phyloP scores from a whole-genome alignment of 768 basidiomycete genomes.

The Psilocybe tampanensis region DNA sequence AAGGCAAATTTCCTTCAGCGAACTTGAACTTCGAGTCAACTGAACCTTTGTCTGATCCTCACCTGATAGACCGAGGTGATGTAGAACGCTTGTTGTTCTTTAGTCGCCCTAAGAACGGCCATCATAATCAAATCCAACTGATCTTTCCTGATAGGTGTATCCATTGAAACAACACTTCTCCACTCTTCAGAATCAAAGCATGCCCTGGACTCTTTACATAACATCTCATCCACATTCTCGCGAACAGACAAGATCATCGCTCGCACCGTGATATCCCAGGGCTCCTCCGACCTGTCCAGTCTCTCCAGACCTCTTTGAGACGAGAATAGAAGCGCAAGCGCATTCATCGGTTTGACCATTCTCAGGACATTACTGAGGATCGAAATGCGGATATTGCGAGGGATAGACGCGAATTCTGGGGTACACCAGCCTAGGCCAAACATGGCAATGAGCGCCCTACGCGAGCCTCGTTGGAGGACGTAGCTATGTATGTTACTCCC shows the following conservation, averaged over 20 bases:
- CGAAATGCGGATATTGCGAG: not conserved
- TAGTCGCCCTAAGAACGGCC: not conserved
- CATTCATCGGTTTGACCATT: not conserved
- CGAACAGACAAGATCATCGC: not conserved
- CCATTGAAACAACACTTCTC: not conserved
- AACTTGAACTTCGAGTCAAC: not conserved
- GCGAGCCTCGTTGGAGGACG: not conserved
- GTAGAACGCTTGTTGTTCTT: not conserved
- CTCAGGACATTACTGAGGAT: not conserved
- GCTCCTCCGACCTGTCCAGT: not conserved
- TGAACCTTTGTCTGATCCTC: not conserved
- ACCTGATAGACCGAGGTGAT: not conserved
- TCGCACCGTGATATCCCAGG: not conserved
- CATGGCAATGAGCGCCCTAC: not conserved
- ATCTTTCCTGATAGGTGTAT: not conserved
- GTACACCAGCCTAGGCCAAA: not conserved
- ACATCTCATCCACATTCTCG: not conserved
- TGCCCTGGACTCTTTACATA: not conserved
- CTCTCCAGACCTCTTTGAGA: not conserved
- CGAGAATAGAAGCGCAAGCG: not conserved
- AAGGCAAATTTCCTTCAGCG: not conserved
- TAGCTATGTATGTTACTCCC: not conserved
- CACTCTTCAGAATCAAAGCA: conserved; percentile 2
- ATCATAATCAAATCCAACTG: not conserved
- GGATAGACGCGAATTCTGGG: not conserved